phyloP scores from a whole-genome alignment of 1,139 yeast genomes.

The Lodderomyces margitis region DNA sequence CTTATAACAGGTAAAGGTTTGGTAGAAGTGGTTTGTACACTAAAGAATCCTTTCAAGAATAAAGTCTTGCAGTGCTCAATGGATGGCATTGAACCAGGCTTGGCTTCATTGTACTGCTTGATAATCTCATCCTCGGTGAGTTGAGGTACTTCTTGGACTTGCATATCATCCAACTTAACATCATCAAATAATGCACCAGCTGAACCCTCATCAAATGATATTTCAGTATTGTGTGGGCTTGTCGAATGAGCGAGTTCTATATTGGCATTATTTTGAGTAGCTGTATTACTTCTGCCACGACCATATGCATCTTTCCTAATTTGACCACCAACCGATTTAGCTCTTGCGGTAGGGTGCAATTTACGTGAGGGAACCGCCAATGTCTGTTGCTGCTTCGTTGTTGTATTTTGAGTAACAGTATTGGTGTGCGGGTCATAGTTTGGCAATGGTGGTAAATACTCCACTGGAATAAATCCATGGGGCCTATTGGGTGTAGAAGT shows the following conservation, averaged over 20 bases:
- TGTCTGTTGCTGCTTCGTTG: slow-evolving; percentile 6
- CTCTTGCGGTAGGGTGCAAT: slow-evolving; percentile 82
- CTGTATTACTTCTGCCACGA: slow-evolving; percentile 16
- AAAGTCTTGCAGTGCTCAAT: slow-evolving; percentile 90
- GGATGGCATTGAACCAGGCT: slow-evolving; percentile 84
- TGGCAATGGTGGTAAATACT: slow-evolving; percentile 51
- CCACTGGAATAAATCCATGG: slow-evolving; percentile 47
- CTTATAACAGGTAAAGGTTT: slow-evolving; percentile 89
- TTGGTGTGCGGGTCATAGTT: slow-evolving; percentile 35
- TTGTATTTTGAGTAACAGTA: slow-evolving; percentile 18
- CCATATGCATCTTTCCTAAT: slow-evolving; percentile 59
- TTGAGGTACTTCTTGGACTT: slow-evolving; percentile 35
- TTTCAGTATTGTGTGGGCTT: slow-evolving; percentile 44
- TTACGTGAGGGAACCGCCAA: slow-evolving; percentile 14
- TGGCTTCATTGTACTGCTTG: slow-evolving; percentile 66
- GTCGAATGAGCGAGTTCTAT: slow-evolving; percentile 21
- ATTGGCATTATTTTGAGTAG: slow-evolving; percentile 44
- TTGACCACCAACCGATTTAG: slow-evolving; percentile 81
- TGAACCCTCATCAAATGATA: slow-evolving; percentile 18
- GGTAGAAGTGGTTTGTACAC: slow-evolving; percentile 93
- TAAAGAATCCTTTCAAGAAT: slow-evolving; percentile 90
- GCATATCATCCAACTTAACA: slow-evolving; percentile 50
- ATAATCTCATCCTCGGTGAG: slow-evolving; percentile 64
- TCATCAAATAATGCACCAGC: slow-evolving; percentile 60
- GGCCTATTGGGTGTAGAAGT: slow-evolving; percentile 28